Evolutionary conservation across 768 basidiomycete species (phyloP).

Genomic region (Russula vinacea): DNA sequence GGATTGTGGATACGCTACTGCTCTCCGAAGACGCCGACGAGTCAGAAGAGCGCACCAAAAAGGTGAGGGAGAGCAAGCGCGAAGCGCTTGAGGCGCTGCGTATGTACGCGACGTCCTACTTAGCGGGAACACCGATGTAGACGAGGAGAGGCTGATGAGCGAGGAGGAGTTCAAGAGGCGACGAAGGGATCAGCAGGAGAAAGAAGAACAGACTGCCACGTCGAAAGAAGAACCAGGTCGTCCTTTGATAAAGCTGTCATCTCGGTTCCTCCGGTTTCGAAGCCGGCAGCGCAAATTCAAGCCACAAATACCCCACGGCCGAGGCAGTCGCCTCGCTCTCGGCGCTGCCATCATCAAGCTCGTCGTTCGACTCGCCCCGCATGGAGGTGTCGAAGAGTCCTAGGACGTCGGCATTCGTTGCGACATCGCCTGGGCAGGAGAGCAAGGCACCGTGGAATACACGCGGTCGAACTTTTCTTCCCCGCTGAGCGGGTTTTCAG

Average conservation of each 20-base stretch:
- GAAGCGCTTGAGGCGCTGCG: constrained; percentile 73
- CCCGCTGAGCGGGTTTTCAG: constrained; percentile 27
- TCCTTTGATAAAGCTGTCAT: constrained; percentile 15
- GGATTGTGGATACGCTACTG: constrained; percentile 70
- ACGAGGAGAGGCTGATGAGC: constrained; percentile 63
- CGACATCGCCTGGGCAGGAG: constrained; percentile 25
- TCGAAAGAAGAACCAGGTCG: constrained; percentile 14
- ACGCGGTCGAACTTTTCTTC: constrained; percentile 50
- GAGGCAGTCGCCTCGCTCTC: constrained; percentile 21
- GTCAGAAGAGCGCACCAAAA: constrained; percentile 42
- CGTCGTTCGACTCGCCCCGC: constrained; percentile 28
- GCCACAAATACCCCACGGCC: constrained; percentile 27
- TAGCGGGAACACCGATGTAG: constrained; percentile 51
- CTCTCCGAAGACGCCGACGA: constrained; percentile 49
- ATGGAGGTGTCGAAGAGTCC: constrained; percentile 14
- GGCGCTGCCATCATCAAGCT: constrained; percentile 24
- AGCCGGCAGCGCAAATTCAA: constrained; percentile 19
- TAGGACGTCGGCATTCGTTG: constrained; percentile 26
- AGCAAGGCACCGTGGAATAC: constrained; percentile 54
- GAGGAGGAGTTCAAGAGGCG: constrained; percentile 48
- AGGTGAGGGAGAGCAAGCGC: constrained; percentile 44
- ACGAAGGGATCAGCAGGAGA: constrained; percentile 32
- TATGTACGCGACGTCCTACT: constrained; percentile 75
- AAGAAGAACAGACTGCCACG: constrained; percentile 21
- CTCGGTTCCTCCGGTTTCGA: constrained; percentile 29